Evolutionary conservation across 2,329 filamentous ascomycete genomes (phyloP).

Genomic region (Lachnellula arida): DNA sequence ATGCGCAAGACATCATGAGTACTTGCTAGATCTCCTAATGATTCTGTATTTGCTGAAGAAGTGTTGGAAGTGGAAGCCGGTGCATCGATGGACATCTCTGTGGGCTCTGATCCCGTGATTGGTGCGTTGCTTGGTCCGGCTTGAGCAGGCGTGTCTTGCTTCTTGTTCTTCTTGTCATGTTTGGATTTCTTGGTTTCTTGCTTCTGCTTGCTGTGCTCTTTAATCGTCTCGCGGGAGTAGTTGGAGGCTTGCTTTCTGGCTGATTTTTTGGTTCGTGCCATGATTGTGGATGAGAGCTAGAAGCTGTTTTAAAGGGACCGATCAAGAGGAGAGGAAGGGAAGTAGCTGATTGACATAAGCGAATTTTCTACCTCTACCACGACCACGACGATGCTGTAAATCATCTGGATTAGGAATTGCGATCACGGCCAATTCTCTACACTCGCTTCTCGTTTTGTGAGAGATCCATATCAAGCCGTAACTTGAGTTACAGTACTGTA

Average conservation of each 20-base stretch:
- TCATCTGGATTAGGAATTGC: too few species aligned
- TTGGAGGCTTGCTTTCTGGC: neutral
- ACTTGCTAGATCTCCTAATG: constrained; percentile 25
- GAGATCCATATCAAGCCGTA: too few species aligned
- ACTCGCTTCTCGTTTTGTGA: too few species aligned
- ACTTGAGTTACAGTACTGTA: too few species aligned
- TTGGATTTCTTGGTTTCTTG: neutral
- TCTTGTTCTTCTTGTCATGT: neutral
- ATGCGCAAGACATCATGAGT: constrained; percentile 44
- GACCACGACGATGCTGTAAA: too few species aligned
- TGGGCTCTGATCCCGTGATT: neutral
- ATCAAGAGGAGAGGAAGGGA: too few species aligned
- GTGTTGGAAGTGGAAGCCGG: neutral
- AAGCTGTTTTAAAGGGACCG: too few species aligned
- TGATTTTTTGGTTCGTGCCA: constrained; percentile 15
- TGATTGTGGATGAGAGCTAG: constrained; percentile 22
- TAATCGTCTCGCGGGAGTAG: neutral
- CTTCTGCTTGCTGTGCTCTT: constrained; percentile 8
- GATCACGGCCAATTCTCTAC: too few species aligned
- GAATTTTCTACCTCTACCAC: too few species aligned
- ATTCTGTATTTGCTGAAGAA: constrained; percentile 30
- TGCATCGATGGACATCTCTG: neutral
- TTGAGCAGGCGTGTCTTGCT: neutral
- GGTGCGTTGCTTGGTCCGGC: neutral
- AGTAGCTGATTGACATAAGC: too few species aligned